Conservation (phyloP, 1,284 basidiomycete species). For the Trichosporon asahii region DNA sequence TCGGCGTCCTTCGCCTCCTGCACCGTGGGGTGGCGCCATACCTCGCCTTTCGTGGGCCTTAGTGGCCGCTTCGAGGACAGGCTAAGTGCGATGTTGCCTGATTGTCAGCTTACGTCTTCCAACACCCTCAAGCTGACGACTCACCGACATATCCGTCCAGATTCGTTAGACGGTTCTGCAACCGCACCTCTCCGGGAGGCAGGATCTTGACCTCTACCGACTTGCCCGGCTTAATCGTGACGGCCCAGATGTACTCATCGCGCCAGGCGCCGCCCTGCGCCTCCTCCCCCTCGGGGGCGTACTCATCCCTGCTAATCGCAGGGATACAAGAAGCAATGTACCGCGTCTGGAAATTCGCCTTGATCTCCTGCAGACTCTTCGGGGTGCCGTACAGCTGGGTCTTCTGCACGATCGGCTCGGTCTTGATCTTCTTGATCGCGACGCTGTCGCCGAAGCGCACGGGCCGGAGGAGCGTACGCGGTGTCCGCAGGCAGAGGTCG, state of each 20-base stretch:
- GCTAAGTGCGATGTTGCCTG: conserved; percentile 45
- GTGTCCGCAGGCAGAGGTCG: conserved; percentile 32
- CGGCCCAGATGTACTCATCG: conserved; percentile 45
- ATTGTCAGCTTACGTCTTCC: not conserved
- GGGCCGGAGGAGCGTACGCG: conserved; percentile 36
- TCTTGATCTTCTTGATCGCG: conserved; percentile 45
- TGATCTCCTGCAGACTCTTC: conserved; percentile 28
- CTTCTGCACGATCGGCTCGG: conserved; percentile 46
- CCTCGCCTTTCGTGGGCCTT: conserved; percentile 13
- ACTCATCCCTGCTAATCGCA: not conserved
- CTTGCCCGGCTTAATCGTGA: conserved; percentile 35
- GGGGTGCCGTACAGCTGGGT: conserved; percentile 48
- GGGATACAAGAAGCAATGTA: conserved; percentile 30
- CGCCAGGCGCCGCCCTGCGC: conserved; percentile 18
- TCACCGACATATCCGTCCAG: conserved; percentile 45
- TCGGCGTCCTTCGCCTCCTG: conserved; percentile 21
- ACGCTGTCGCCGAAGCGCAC: conserved; percentile 36
- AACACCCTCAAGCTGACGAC: not conserved
- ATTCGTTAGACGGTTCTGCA: conserved; percentile 33
- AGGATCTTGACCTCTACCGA: conserved; percentile 20
- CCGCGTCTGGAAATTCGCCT: conserved; percentile 37
- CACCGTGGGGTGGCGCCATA: conserved; percentile 33
- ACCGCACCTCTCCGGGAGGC: conserved; percentile 27
- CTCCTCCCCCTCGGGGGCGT: not conserved
- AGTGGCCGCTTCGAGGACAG: conserved; percentile 18